Evolutionary conservation across 176 grass and related monocot genomes (phyloP), one percentile per base, ranked within the genome.

Genomic region (Leersia perrieri): DNA sequence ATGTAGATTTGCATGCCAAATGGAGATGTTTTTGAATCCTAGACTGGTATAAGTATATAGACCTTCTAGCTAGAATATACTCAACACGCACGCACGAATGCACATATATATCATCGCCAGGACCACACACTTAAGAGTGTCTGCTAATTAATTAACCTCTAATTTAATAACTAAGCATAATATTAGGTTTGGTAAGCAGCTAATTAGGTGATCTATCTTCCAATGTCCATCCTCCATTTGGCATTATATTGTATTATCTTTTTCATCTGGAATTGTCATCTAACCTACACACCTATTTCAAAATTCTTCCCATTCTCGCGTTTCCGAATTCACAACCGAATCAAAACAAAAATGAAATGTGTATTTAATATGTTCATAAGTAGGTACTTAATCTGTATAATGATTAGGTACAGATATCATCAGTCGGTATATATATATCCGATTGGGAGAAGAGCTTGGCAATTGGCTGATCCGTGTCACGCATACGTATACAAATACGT

Each of bases 51-150:
- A 49, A 51, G 36, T 73, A 73, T 55, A 49, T 63, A 72, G 11
- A 12, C 53, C 79, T 72, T 72, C 79, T 72, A 62, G 80, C n/a
- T n/a, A n/a, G n/a, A n/a, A n/a, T 73, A 82, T 26, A 32, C 35
- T 36, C 28, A 82, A 72, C 53, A 41, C 22, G 47, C 47, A 51
- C 16, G 22, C 10, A 51, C 16, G 22, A 1, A 41, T 41, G 36
- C 36, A 49, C 63, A 27, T 23, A 41, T 32, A 29, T 33, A 13
- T 28, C 16, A 33, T 22, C 25, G 44, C 16, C 16, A 22, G 41
- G 60, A 66, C 69, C 80, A 27, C 25, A 14, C 7, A 25, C 5
- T 3, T 70, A 64, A 12, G 6, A 22, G 81, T 57, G 22, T 18
- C 22, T 57, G 22, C 51, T 57, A 57, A 57, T 57, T 38, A 7